A percentile compares a stretch with the other conserved stretches of the same genome.
phyloP scores from a whole-genome alignment of 371 early-diverging fungal species.

The Haplosporangium sp. region DNA sequence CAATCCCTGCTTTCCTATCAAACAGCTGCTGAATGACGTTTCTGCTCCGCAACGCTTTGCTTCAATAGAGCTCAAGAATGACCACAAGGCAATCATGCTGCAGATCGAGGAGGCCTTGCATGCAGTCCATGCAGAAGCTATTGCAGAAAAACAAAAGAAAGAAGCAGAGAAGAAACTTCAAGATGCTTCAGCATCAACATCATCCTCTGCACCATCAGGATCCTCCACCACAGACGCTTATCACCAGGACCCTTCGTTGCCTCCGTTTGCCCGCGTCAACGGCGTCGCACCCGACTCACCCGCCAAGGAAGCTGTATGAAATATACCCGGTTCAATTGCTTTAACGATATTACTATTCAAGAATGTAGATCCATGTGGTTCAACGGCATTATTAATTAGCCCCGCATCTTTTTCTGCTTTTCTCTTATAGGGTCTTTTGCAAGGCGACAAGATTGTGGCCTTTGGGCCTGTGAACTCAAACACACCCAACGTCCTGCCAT shows the following conservation, averaged over 20 bases:
- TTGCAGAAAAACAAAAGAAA: constrained; percentile 16
- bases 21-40: constrained; percentile 7
- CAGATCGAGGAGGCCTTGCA: constrained; percentile 78
- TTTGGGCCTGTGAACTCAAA: constrained; percentile 68
- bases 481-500: constrained; percentile 63
- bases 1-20: background rate
- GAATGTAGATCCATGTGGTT: background rate
- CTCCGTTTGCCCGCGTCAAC: constrained; percentile 84
- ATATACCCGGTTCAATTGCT: background rate
- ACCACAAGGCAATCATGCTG: constrained; percentile 73
- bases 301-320: constrained; percentile 67
- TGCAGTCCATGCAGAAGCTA: constrained; percentile 66
- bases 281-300: constrained; percentile 87
- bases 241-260: constrained; percentile 9
- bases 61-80: constrained; percentile 67
- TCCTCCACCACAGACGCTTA: constrained; percentile 16
- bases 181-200: constrained; percentile 8
- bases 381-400: background rate
- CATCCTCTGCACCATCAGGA: constrained; percentile 14
- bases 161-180: constrained; percentile 25
- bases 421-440: constrained; percentile 62
- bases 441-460: constrained; percentile 71
- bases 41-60: background rate
- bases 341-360: background rate
- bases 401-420: background rate